These are phyloP conservation scores for Flaveria floridana DNA, from an alignment of 140 eudicot species.

Conservation along the genomic window DNA sequence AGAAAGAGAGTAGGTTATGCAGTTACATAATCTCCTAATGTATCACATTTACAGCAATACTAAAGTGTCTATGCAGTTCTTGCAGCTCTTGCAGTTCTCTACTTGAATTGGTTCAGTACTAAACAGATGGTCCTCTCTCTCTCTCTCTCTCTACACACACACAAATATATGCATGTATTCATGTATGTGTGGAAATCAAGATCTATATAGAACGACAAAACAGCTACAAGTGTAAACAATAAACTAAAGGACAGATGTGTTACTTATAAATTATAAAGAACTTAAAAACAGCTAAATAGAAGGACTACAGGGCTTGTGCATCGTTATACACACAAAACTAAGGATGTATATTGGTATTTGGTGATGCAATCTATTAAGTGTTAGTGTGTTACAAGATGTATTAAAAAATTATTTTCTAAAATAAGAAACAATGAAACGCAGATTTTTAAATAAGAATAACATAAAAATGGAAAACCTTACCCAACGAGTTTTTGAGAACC, in stretches of 20 bases:
- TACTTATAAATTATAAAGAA: neutral
- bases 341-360: neutral
- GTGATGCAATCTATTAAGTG: slow-evolving; percentile 1
- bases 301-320: neutral
- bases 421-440: neutral
- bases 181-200: too few species aligned
- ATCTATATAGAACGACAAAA: too few species aligned
- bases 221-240: too few species aligned
- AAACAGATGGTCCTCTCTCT: neutral
- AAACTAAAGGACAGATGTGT: too few species aligned
- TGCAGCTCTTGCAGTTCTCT: neutral
- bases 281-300: neutral
- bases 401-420: neutral
- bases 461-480: slow-evolving; percentile 40
- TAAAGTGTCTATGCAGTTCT: neutral
- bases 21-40: neutral
- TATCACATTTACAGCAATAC: neutral
- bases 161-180: too few species aligned
- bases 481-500: slow-evolving; percentile 73
- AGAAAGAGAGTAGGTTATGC: neutral
- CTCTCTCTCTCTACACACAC: neutral
- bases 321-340: neutral
- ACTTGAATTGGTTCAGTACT: neutral
- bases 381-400: neutral
- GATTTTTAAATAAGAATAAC: neutral